Evolutionary conservation across 169 alveolate species (phyloP).

Genomic region (Neospora caninum): DNA sequence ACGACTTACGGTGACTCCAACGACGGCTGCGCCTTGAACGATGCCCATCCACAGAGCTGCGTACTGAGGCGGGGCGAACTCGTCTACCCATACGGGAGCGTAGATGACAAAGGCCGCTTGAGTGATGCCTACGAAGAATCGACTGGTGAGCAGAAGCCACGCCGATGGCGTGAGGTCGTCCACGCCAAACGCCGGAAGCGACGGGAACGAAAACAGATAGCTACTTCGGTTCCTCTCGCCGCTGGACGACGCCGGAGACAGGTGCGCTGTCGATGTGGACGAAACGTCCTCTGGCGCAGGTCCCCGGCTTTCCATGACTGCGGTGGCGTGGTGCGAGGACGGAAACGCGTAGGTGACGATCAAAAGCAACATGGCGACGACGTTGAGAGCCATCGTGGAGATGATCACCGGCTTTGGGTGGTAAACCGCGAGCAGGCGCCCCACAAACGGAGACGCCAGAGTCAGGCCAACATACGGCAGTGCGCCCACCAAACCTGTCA

Average conservation of each 20-base stretch:
- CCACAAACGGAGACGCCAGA: constrained; percentile 49
- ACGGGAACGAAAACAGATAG: constrained; percentile 26
- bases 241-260: constrained; percentile 13
- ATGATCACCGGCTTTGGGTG: constrained; percentile 39
- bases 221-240: background rate
- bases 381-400: constrained; percentile 49
- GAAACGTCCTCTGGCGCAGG: background rate
- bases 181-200: constrained; percentile 44
- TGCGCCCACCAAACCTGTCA: constrained; percentile 63
- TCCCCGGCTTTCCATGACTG: background rate
- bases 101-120: constrained; percentile 65
- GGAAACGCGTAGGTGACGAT: constrained; percentile 33
- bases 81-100: constrained; percentile 72
- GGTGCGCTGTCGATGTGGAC: background rate
- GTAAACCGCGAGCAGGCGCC: constrained; percentile 46
- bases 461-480: constrained; percentile 65
- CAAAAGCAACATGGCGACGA: constrained; percentile 37
- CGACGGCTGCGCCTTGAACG: constrained; percentile 68
- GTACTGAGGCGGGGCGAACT: constrained; percentile 64
- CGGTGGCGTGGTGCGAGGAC: background rate
- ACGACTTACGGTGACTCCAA: constrained; percentile 66
- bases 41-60: constrained; percentile 71
- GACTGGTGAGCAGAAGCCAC: constrained; percentile 47
- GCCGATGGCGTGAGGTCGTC: constrained; percentile 55
- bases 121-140: constrained; percentile 59